phyloP scores from a whole-genome alignment of 257 asterid species.

The Solanum medicagineum region DNA sequence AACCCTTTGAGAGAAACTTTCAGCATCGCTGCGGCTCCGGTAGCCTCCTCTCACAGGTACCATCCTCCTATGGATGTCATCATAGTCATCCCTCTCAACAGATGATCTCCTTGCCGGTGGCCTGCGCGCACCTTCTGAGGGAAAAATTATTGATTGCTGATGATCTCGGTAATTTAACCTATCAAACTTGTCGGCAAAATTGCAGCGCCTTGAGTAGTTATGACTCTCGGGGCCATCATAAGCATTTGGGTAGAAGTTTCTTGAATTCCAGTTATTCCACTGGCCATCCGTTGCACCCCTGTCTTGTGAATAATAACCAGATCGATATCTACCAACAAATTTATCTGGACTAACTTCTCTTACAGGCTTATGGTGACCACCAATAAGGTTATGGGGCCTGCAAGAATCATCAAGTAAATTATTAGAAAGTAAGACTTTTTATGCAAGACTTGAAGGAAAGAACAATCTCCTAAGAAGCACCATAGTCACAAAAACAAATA shows the following conservation, averaged over 20 bases:
- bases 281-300: constrained; percentile 31
- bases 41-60: constrained; percentile 15
- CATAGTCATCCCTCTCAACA: constrained; percentile 34
- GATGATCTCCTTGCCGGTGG: constrained; percentile 45
- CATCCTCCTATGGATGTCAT: constrained; percentile 28
- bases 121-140: constrained; percentile 33
- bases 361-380: constrained; percentile 29
- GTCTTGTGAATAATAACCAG: constrained; percentile 20
- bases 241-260: constrained; percentile 25
- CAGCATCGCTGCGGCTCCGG: constrained; percentile 23
- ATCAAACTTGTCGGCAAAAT: constrained; percentile 27
- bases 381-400: constrained; percentile 30
- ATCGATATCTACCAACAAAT: constrained; percentile 34
- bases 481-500: neutral
- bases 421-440: neutral
- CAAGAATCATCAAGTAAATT: neutral
- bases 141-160: constrained; percentile 25
- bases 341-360: constrained; percentile 42
- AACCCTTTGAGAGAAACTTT: constrained; percentile 32
- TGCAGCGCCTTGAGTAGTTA: constrained; percentile 31
- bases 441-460: neutral
- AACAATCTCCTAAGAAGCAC: neutral
- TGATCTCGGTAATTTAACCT: constrained; percentile 25
- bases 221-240: constrained; percentile 36
- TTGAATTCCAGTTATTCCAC: constrained; percentile 43